Evolutionary conservation across 108 stramenopile genomes (phyloP).

Genomic region (Pseudonitzschia multistriata): DNA sequence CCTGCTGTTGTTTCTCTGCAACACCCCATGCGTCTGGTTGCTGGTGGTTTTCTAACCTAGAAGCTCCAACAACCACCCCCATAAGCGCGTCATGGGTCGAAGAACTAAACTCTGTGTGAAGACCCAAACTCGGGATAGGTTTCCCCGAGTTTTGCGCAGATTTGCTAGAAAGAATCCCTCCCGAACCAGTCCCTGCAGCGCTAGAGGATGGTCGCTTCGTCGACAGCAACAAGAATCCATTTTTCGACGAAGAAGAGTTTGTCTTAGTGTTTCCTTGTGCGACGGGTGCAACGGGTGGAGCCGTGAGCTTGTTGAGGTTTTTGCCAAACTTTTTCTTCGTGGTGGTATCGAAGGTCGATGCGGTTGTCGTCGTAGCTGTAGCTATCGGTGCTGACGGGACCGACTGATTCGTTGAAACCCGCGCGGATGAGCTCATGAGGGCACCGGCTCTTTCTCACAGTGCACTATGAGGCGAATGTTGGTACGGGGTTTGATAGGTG

Average conservation of each 20-base stretch:
- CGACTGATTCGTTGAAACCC: constrained; percentile 4
- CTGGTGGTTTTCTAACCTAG: constrained; percentile 27
- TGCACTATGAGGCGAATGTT: not conserved
- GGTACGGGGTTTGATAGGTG: not conserved
- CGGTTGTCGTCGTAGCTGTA: constrained; percentile 1
- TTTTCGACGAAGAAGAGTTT: constrained; percentile 35
- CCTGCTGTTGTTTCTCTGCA: constrained; percentile 27
- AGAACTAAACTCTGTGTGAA: constrained; percentile 32
- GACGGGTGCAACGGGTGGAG: constrained; percentile 59
- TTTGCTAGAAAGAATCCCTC: constrained; percentile 42
- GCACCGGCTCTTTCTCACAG: not conserved
- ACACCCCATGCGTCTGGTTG: constrained; percentile 59
- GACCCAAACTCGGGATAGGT: constrained; percentile 27
- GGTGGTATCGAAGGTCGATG: constrained; percentile 14
- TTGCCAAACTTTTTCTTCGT: constrained; percentile 83
- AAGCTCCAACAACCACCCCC: constrained; percentile 44
- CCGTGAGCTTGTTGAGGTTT: constrained; percentile 82
- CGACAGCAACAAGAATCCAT: constrained; percentile 76
- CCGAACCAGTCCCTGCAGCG: constrained; percentile 25
- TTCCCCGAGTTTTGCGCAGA: constrained; percentile 29
- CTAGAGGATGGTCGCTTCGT: constrained; percentile 56
- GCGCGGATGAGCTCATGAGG: constrained; percentile 7
- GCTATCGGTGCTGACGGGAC: not conserved
- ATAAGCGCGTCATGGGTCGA: constrained; percentile 54
- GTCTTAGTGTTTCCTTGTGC: constrained; percentile 26